phyloP scores from a whole-genome alignment of 805 yeast genomes.

The Pichia occidentalis region DNA sequence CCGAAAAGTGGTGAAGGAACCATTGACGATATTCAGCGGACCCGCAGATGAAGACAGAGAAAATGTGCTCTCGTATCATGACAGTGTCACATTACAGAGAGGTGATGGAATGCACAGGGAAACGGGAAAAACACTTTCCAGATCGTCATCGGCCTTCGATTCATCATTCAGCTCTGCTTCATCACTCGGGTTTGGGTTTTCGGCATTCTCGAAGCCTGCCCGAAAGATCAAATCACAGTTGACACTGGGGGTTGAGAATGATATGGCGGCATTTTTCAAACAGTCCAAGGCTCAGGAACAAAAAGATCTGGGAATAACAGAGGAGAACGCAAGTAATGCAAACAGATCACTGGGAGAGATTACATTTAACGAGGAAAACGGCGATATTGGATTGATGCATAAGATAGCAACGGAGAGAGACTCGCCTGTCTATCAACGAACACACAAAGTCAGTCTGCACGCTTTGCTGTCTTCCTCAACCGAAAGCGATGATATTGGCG shows the following conservation, averaged over 20 bases:
- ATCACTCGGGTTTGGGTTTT: not conserved
- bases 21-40: too few species aligned
- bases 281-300: conserved; percentile 10
- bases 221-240: conserved; percentile 9
- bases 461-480: conserved; percentile 7
- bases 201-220: not conserved
- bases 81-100: conserved; percentile 7
- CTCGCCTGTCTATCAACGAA: conserved; percentile 22
- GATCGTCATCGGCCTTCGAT: conserved; percentile 4
- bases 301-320: conserved; percentile 3
- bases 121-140: conserved; percentile 1
- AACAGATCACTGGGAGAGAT: conserved; percentile 3
- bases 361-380: conserved; percentile 5
- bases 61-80: too few species aligned
- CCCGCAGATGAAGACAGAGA: too few species aligned
- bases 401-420: conserved; percentile 31
- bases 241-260: conserved; percentile 9
- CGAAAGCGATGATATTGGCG: conserved; percentile 9
- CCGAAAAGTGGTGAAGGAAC: too few species aligned
- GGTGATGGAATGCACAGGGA: too few species aligned
- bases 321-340: not conserved
- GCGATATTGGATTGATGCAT: conserved; percentile 18
- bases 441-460: conserved; percentile 11
- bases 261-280: conserved; percentile 13
- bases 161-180: conserved; percentile 1